Evolutionary conservation across 305 asterid genomes (phyloP), one percentile per base, ranked within the genome.

Genomic region (Nicotiana rustica): DNA sequence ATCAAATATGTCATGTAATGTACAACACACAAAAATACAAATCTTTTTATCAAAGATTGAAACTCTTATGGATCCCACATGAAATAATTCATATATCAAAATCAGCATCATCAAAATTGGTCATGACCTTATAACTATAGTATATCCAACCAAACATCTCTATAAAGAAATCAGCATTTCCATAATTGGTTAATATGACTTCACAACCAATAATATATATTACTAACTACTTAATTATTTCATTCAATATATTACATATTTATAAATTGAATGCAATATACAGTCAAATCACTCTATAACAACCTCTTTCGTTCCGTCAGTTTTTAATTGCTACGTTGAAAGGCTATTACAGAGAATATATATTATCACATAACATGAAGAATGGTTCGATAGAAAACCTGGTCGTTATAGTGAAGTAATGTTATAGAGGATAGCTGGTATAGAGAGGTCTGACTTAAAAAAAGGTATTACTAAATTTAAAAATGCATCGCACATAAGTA

Each of bases 141-240:
- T 49, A 49, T 14, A 49, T 73, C 44, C 64, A 49, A 73, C 79
- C 62, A 73, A 73, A 49, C 15, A 25, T 52, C 8, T 75, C 65
- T 17, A 49, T 75, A 14, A 5, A 10, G 9, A 69, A n/a, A 69
- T 38, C 57, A 69, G 29, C 77, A 69, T 69, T 69, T 69, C 17
- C 31, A 65, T 6, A 73, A 67, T 29, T 81, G 69, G 17, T 57
- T 86, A 83, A 80, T 82, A 78, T 4, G 88, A 85, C 90, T 31
- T 61, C 75, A 77, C 84, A 78, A 80, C 85, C 9, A 36, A 67
- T 31, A 2, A 38, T n/a, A 49, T 77, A 52, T 77, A 52, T 36
- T 71, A 71, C 38, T 19, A 71, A 47, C 8, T 71, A 47, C 60
- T 44, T 44, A 44, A 38, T 10, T n/a, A 80, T 44, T 15, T 60